phyloP scores from a whole-genome alignment of 345 rosid genomes.

The Psidium friedrichsthalianum region DNA sequence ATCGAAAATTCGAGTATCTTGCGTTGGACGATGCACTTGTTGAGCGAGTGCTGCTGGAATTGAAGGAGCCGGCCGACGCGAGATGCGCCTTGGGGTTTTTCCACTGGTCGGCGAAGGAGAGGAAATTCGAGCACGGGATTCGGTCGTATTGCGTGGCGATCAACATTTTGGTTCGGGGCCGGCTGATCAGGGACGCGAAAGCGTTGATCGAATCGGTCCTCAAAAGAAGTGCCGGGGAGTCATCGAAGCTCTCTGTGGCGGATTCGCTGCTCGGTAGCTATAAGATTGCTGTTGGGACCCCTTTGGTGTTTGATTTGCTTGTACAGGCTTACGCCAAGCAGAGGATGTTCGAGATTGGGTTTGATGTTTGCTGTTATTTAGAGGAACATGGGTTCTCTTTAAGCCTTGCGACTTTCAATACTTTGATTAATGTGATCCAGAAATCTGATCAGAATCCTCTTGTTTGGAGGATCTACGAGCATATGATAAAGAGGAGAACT shows the following conservation, averaged over 20 bases:
- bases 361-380: constrained; percentile 37
- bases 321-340: constrained; percentile 60
- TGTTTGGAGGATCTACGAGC: constrained; percentile 66
- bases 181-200: constrained; percentile 47
- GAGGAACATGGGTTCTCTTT: constrained; percentile 36
- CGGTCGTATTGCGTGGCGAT: constrained; percentile 42
- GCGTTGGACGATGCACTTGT: constrained; percentile 28
- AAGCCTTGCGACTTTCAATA: constrained; percentile 43
- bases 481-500: constrained; percentile 31
- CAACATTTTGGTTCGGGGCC: constrained; percentile 47
- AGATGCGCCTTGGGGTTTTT: constrained; percentile 63
- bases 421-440: constrained; percentile 39
- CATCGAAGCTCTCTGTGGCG: constrained; percentile 18
- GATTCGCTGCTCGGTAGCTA: constrained; percentile 43
- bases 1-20: constrained; percentile 18
- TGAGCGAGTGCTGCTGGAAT: constrained; percentile 37
- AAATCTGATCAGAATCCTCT: constrained; percentile 39
- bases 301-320: constrained; percentile 53
- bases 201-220: constrained; percentile 50
- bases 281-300: constrained; percentile 22
- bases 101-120: constrained; percentile 54
- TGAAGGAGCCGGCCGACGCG: constrained; percentile 53
- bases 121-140: constrained; percentile 31
- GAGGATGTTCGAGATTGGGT: constrained; percentile 46
- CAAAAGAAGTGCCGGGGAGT: constrained; percentile 5